A percentile compares a stretch with the other conserved stretches of the same genome.
These are phyloP conservation scores for Debaryomyces fabryi DNA, from an alignment of 1,139 yeast genomes.

Conservation along the genomic window DNA sequence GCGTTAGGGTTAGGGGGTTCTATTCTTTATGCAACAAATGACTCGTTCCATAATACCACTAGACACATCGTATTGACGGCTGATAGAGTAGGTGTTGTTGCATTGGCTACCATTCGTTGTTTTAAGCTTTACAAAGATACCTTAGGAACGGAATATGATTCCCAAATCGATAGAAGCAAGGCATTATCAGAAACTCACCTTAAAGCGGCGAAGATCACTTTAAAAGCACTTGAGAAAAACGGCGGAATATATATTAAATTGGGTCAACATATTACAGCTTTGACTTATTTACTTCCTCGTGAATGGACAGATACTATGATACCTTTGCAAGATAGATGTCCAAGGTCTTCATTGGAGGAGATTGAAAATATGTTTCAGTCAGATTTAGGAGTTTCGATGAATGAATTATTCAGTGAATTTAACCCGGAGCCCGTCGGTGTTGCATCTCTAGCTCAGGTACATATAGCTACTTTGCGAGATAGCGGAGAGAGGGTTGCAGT, in stretches of 20 bases:
- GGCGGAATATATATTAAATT: conserved; percentile 93
- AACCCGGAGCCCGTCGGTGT: conserved; percentile 84
- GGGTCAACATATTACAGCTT: conserved; percentile 92
- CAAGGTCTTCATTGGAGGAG: conserved; percentile 72
- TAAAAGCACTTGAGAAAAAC: conserved; percentile 76
- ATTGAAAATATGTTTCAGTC: conserved; percentile 62
- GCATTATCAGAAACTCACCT: conserved; percentile 65
- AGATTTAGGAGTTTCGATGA: conserved; percentile 66
- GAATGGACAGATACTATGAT: conserved; percentile 97
- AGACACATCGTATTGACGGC: conserved; percentile 42
- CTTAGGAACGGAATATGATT: conserved; percentile 47
- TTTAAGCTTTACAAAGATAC: conserved; percentile 64
- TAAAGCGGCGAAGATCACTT: conserved; percentile 77
- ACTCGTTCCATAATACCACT: conserved; percentile 25
- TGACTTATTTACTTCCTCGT: conserved; percentile 84
- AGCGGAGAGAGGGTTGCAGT: conserved; percentile 84
- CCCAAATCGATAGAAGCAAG: conserved; percentile 50
- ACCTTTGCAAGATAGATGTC: conserved; percentile 91
- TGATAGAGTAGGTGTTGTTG: conserved; percentile 64
- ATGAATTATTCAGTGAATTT: conserved; percentile 70
- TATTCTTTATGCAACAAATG: conserved; percentile 37
- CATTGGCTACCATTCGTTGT: conserved; percentile 64
- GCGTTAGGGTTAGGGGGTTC: conserved; percentile 35
- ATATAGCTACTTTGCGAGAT: conserved; percentile 63
- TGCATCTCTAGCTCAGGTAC: conserved; percentile 96